Evolutionary conservation across 352 stramenopile species (phyloP), one percentile per base, ranked within the genome.

Genomic region (Blastocystis sp.): DNA sequence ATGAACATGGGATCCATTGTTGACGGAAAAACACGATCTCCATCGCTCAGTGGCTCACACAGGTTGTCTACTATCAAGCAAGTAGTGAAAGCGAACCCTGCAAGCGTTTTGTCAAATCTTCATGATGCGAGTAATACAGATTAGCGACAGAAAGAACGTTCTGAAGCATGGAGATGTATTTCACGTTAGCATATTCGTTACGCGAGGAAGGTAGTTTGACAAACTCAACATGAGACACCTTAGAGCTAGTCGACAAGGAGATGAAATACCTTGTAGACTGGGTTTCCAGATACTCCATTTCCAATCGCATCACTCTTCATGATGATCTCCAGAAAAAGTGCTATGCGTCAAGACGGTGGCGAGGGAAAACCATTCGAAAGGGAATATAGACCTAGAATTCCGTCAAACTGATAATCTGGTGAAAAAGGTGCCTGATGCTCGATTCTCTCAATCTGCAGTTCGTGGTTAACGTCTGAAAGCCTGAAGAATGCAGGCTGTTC

Each of bases 51-150:
- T 24, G n/a, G 41, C 63, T 45, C 37, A 26, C 55, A 90, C 9
- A 62, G n/a, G 18, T 0, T 54, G 37, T 65, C 56, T 45, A 54
- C 30, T 50, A 11, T 47, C 43, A 34, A n/a, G 90, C n/a, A 65
- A 24, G 9, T 62, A 18, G 9, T 8, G 2, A 39, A 13, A 11
- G 18, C 18, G 16, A 18, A 70, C 37, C 56, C 53, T 63, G 50
- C 11, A 68, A 59, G 55, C 54, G 47, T n/a, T 78, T 65, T 3
- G 78, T 69, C 16, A 64, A 90, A 91, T 96, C 93, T 66, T 93
- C 95, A 64, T 95, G 90, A 76, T 91, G 91, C 8, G 93, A 91
- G 79, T 95, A 95, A 81, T 95, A 94, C 78, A 96, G 90, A 90
- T 76, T 69, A 8, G 62, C 37, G 3, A 68, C 82, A 16, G 68